Conservation (phyloP, 192 early-diverging fungal genomes). For the Physocladia obscura region DNA sequence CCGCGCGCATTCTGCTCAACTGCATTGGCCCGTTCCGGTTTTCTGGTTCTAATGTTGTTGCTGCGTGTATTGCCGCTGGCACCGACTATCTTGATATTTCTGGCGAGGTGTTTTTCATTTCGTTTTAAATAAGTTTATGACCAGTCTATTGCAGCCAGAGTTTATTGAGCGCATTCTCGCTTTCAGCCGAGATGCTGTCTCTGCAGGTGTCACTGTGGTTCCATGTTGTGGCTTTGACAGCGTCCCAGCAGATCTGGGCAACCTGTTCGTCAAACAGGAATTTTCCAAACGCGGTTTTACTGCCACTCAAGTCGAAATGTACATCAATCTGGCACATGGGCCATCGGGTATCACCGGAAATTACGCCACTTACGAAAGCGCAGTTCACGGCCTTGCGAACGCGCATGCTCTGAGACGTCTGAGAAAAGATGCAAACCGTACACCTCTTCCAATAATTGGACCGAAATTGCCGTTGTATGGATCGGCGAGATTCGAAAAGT, state of each 20-base stretch:
- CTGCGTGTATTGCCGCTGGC: conserved; percentile 54
- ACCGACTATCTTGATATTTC: conserved; percentile 64
- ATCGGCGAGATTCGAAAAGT: conserved; percentile 24
- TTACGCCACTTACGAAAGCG: conserved; percentile 67
- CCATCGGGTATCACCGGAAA: conserved; percentile 51
- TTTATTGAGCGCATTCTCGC: conserved; percentile 62
- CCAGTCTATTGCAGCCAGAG: conserved; percentile 38
- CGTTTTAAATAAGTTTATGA: neutral
- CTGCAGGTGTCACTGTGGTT: conserved; percentile 53
- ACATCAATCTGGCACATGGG: conserved; percentile 50
- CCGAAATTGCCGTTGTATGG: conserved; percentile 48
- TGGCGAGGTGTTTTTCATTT: conserved; percentile 26
- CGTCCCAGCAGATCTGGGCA: conserved; percentile 69
- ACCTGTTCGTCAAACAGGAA: conserved; percentile 56
- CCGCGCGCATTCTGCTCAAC: conserved; percentile 47
- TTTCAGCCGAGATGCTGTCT: conserved; percentile 53
- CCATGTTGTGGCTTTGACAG: conserved; percentile 66
- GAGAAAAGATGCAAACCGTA: conserved; percentile 26
- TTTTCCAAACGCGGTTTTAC: conserved; percentile 39
- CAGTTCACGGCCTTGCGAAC: conserved; percentile 34
- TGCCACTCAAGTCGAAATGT: conserved; percentile 62
- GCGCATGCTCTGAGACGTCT: conserved; percentile 22
- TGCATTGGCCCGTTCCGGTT: conserved; percentile 70
- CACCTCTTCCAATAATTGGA: conserved; percentile 37
- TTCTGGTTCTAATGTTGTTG: conserved; percentile 62